These are phyloP conservation scores for Metschnikowia vanudenii DNA, from an alignment of 805 yeast species.

Conservation along the genomic window DNA sequence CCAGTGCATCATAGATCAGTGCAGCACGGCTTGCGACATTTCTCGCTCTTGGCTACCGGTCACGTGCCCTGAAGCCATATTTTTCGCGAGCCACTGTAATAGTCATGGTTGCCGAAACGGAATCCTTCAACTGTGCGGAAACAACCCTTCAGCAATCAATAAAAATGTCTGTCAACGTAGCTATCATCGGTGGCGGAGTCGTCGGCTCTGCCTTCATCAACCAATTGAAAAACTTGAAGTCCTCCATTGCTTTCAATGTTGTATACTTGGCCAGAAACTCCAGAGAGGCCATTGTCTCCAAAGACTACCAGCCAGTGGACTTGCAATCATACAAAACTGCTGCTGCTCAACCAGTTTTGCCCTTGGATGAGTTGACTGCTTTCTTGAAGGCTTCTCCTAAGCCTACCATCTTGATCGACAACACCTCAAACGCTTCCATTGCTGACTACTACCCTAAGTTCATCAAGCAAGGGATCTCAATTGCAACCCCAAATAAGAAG, in stretches of 20 bases:
- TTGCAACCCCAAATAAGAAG: constrained; percentile 98
- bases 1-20: no score
- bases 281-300: constrained; percentile 61
- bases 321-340: constrained; percentile 56
- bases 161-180: constrained; percentile 41
- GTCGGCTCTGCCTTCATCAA: constrained; percentile 90
- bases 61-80: constrained; percentile 9
- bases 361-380: constrained; percentile 56
- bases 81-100: constrained; percentile 1
- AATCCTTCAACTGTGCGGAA: neutral
- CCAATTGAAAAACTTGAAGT: constrained; percentile 66
- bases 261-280: constrained; percentile 75
- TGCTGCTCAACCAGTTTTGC: constrained; percentile 45
- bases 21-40: no score
- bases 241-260: constrained; percentile 69
- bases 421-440: constrained; percentile 80
- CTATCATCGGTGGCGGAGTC: constrained; percentile 77
- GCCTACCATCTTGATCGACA: constrained; percentile 88
- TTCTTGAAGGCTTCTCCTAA: constrained; percentile 63
- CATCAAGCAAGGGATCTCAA: constrained; percentile 74
- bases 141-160: neutral
- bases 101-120: neutral
- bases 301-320: constrained; percentile 71
- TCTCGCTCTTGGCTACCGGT: neutral
- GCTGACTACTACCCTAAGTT: constrained; percentile 78